These are phyloP conservation scores for Schoenoplectus triqueter DNA, from an alignment of 202 grass and related monocot species.

Conservation along the genomic window DNA sequence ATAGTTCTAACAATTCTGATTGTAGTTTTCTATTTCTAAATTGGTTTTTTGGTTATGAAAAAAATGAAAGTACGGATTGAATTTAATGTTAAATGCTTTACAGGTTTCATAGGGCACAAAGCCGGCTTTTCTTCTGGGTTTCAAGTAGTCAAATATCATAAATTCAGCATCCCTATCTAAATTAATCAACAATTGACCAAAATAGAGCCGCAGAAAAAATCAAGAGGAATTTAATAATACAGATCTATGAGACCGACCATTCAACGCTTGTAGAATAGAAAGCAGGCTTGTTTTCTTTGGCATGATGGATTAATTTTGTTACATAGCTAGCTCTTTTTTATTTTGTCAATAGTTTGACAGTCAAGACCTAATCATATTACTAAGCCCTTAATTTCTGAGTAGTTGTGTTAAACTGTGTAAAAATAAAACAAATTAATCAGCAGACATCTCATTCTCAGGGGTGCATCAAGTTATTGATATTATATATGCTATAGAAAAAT, in stretches of 20 bases:
- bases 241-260: slow-evolving; percentile 22
- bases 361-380: not conserved
- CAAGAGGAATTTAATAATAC: not conserved
- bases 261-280: not conserved
- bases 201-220: slow-evolving; percentile 9
- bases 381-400: too few relatives aligned
- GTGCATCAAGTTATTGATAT: too few relatives aligned
- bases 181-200: slow-evolving; percentile 28
- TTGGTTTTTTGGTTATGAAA: slow-evolving; percentile 9
- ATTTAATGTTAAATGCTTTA: not conserved
- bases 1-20: not conserved
- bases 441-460: too few relatives aligned
- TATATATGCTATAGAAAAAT: too few relatives aligned
- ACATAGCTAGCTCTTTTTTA: not conserved
- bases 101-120: not conserved
- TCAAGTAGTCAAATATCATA: slow-evolving; percentile 33
- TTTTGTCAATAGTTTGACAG: not conserved
- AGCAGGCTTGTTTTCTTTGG: slow-evolving; percentile 29
- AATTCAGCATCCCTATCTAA: slow-evolving; percentile 26
- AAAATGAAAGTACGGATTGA: not conserved
- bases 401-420: too few relatives aligned
- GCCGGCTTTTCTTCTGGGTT: not conserved
- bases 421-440: too few relatives aligned
- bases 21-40: not conserved
- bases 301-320: not conserved